Percentiles rank a stretch among this genome's conserved stretches.
These are phyloP conservation scores for Mycotypha africana DNA, from an alignment of 371 early-diverging fungal species.

Conservation along the genomic window DNA sequence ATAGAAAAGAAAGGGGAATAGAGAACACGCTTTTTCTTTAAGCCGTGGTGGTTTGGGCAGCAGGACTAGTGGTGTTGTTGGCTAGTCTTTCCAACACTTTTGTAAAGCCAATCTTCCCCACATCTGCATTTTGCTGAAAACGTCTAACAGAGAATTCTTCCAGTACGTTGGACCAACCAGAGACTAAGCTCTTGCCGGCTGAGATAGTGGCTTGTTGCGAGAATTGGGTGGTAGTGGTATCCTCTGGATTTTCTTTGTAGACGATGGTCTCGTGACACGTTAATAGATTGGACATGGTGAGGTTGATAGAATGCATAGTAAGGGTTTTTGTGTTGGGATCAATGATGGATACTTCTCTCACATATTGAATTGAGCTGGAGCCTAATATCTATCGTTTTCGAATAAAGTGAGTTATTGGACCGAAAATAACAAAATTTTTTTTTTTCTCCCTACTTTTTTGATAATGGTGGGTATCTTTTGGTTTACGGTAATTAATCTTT, in stretches of 20 bases:
- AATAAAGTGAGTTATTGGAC: not conserved
- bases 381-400: constrained; percentile 47
- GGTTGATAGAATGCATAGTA: constrained; percentile 66
- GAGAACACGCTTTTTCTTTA: too few relatives aligned
- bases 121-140: constrained; percentile 78
- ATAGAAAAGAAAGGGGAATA: too few relatives aligned
- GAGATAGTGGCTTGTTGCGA: constrained; percentile 72
- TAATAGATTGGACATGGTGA: constrained; percentile 69
- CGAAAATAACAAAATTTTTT: not conserved
- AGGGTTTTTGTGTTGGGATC: constrained; percentile 68
- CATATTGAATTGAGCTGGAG: constrained; percentile 61
- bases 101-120: constrained; percentile 63
- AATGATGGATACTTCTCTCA: constrained; percentile 77
- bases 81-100: constrained; percentile 57
- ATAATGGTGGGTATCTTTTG: constrained; percentile 78
- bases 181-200: constrained; percentile 58
- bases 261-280: constrained; percentile 78
- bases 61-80: too few relatives aligned
- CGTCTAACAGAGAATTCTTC: constrained; percentile 80
- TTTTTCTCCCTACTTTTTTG: constrained; percentile 44
- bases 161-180: constrained; percentile 61
- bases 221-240: constrained; percentile 52
- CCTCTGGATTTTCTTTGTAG: constrained; percentile 57
- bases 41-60: too few relatives aligned
- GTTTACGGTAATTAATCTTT: constrained; percentile 77